phyloP scores from a whole-genome alignment of 2,329 filamentous ascomycete genomes.

The Fusarium siculi region DNA sequence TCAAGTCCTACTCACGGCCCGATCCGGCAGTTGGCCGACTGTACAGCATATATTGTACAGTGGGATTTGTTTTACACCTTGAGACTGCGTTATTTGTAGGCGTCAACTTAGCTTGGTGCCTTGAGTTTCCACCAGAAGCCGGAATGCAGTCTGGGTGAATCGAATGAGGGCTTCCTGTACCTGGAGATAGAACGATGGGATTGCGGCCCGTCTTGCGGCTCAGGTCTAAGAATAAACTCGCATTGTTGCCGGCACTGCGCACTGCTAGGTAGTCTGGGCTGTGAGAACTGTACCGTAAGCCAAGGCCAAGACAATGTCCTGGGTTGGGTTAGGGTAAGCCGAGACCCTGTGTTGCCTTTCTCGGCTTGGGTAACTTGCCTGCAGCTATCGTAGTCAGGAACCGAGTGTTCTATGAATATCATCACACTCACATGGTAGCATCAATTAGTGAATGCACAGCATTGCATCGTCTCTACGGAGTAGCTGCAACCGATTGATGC shows the following conservation, averaged over 20 bases:
- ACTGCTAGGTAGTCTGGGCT: neutral
- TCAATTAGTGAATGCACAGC: constrained; percentile 23
- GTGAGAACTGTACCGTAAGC: neutral
- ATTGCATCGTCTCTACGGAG: neutral
- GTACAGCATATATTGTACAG: neutral
- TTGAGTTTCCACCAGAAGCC: neutral
- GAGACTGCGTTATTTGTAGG: neutral
- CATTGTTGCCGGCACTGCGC: constrained; percentile 9
- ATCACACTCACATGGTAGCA: constrained; percentile 7
- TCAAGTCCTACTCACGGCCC: constrained; percentile 2
- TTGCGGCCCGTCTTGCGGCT: constrained; percentile 28
- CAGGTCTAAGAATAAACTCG: constrained; percentile 26
- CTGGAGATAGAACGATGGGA: constrained; percentile 18
- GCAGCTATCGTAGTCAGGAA: constrained; percentile 35
- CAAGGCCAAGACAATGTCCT: constrained; percentile 12
- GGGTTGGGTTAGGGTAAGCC: neutral
- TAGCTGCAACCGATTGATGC: neutral
- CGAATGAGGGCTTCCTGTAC: neutral
- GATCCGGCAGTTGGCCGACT: constrained; percentile 19
- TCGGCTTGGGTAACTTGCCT: constrained; percentile 15
- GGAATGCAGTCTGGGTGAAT: neutral
- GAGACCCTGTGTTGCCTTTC: neutral
- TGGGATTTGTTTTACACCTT: neutral
- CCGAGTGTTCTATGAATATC: constrained; percentile 3
- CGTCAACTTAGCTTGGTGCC: neutral